These are phyloP conservation scores for Pythium plurisporium DNA, from an alignment of 352 stramenopile species.

Conservation along the genomic window DNA sequence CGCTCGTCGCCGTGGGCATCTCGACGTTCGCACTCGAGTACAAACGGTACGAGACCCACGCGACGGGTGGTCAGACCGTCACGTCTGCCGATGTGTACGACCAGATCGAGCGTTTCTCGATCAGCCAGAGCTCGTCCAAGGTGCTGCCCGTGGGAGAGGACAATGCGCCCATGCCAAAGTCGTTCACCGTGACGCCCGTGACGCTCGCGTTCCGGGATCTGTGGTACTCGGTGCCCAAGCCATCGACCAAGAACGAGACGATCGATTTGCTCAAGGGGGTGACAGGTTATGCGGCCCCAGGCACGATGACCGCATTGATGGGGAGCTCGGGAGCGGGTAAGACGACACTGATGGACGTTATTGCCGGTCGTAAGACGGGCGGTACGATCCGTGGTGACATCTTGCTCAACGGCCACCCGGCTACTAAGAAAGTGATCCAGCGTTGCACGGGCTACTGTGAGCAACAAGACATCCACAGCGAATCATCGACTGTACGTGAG, in stretches of 20 bases:
- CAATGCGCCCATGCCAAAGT: neutral
- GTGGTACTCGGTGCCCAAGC: slow-evolving; percentile 27
- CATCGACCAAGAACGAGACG: slow-evolving; percentile 26
- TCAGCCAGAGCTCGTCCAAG: neutral
- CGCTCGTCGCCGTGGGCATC: slow-evolving; percentile 23
- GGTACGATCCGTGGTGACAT: slow-evolving; percentile 39
- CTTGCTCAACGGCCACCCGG: slow-evolving; percentile 26
- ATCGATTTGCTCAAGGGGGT: slow-evolving; percentile 31
- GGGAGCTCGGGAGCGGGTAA: slow-evolving; percentile 52
- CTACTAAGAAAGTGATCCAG: slow-evolving; percentile 15
- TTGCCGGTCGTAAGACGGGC: slow-evolving; percentile 58
- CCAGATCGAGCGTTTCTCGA: neutral
- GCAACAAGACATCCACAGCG: slow-evolving; percentile 7
- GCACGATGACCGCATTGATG: slow-evolving; percentile 69
- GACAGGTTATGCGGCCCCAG: slow-evolving; percentile 26
- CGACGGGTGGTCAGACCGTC: neutral
- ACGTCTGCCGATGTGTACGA: neutral
- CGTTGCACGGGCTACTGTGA: slow-evolving; percentile 22
- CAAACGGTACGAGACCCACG: slow-evolving; percentile 20
- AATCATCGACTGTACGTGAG: slow-evolving; percentile 4
- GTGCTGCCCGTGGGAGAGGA: neutral
- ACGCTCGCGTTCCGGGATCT: slow-evolving; percentile 28
- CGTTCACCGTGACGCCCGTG: slow-evolving; percentile 4
- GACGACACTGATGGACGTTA: slow-evolving; percentile 64
- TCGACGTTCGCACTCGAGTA: slow-evolving; percentile 25